Percentiles rank a stretch among this genome's conserved stretches.
Evolutionary conservation across 1,139 yeast genomes (phyloP).

Genomic region (Saccharomycopsis phalli): DNA sequence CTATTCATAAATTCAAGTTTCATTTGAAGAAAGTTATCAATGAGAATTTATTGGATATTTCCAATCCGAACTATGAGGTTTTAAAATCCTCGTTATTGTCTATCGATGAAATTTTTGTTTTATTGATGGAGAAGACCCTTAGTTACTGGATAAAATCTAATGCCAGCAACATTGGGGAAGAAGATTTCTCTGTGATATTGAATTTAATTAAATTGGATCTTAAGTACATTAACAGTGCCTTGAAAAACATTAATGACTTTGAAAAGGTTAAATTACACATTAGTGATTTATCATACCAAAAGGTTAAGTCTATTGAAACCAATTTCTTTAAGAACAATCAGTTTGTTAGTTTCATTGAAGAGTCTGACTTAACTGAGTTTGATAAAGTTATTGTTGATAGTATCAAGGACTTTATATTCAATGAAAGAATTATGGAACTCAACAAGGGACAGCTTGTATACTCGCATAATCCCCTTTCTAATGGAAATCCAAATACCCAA

Average conservation of each 20-base stretch:
- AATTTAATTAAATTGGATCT: slow-evolving; percentile 3
- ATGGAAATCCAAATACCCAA: not conserved
- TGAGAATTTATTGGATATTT: not conserved
- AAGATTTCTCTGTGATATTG: slow-evolving; percentile 1
- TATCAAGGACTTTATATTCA: slow-evolving; percentile 5
- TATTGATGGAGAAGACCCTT: slow-evolving; percentile 4
- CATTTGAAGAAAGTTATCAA: not conserved
- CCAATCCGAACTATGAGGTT: slow-evolving; percentile 4
- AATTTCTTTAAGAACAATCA: slow-evolving; percentile 7
- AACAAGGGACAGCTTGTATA: slow-evolving; percentile 3
- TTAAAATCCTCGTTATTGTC: slow-evolving; percentile 1
- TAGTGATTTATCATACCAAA: not conserved
- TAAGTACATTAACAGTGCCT: slow-evolving; percentile 2
- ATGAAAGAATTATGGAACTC: slow-evolving; percentile 2
- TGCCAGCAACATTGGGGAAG: slow-evolving; percentile 1
- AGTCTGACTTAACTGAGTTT: slow-evolving; percentile 1
- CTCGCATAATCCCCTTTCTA: not conserved
- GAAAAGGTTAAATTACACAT: not conserved
- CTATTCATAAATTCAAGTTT: slow-evolving; percentile 1
- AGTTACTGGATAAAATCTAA: slow-evolving; percentile 4
- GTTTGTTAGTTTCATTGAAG: slow-evolving; percentile 2
- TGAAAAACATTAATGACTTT: slow-evolving; percentile 4
- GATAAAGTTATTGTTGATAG: slow-evolving; percentile 2
- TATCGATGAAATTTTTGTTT: slow-evolving; percentile 1
- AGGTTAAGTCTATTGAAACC: slow-evolving; percentile 1